phyloP scores from a whole-genome alignment of 805 yeast genomes.

The Nematodospora valgi region DNA sequence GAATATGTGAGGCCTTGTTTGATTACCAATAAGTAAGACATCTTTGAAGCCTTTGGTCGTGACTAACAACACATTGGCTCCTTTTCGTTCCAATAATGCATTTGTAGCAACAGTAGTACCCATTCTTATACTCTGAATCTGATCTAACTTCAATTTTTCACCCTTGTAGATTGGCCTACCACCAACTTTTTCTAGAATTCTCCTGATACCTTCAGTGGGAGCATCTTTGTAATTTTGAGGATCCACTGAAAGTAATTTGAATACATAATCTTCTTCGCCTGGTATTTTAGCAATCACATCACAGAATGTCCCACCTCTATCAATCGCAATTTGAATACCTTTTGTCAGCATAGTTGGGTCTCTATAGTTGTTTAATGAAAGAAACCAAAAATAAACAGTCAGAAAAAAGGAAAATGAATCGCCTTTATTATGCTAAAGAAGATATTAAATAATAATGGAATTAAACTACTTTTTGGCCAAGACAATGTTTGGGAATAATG shows the following conservation, averaged over 20 bases:
- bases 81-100: slow-evolving; percentile 89
- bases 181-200: slow-evolving; percentile 63
- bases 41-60: slow-evolving; percentile 90
- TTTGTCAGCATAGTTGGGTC: not conserved
- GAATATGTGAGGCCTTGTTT: slow-evolving; percentile 86
- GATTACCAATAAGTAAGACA: slow-evolving; percentile 80
- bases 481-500: too few species aligned
- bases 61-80: slow-evolving; percentile 79
- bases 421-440: too few species aligned
- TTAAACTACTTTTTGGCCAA: too few species aligned
- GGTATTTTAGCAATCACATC: slow-evolving; percentile 57
- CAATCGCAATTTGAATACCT: slow-evolving; percentile 32
- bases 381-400: too few species aligned
- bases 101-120: slow-evolving; percentile 97
- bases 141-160: slow-evolving; percentile 50
- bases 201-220: slow-evolving; percentile 85
- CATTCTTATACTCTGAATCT: slow-evolving; percentile 71
- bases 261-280: slow-evolving; percentile 56
- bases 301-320: slow-evolving; percentile 86
- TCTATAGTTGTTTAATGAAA: too few species aligned
- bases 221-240: slow-evolving; percentile 88
- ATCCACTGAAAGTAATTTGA: slow-evolving; percentile 84
- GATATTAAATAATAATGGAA: too few species aligned
- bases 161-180: slow-evolving; percentile 47
- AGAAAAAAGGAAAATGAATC: too few species aligned